Evolutionary conservation across 2,329 filamentous ascomycete species (phyloP).

Genomic region (Fusarium verticillioides): DNA sequence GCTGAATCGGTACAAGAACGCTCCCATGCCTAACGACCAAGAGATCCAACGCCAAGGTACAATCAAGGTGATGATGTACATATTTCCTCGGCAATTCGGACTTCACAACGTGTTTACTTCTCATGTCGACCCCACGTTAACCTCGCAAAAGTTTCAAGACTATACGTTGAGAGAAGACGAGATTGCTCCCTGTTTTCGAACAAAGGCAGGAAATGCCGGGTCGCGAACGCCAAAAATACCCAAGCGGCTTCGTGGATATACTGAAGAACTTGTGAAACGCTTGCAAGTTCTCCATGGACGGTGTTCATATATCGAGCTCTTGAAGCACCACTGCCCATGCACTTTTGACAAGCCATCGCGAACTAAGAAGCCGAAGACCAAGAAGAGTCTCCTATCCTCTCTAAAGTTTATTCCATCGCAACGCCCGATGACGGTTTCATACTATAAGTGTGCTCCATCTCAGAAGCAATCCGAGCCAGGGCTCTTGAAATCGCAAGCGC

Average conservation of each 20-base stretch:
- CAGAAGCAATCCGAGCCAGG: slow-evolving; percentile 17
- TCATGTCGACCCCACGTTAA: slow-evolving; percentile 70
- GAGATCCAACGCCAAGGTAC: slow-evolving; percentile 59
- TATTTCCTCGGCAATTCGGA: slow-evolving; percentile 91
- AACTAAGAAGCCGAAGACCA: slow-evolving; percentile 3
- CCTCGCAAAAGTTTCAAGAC: slow-evolving; percentile 80
- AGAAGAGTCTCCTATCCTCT: slow-evolving; percentile 4
- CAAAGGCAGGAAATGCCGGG: slow-evolving; percentile 19
- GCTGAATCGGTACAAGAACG: slow-evolving; percentile 73
- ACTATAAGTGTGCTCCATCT: slow-evolving; percentile 22
- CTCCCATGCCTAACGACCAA: not conserved
- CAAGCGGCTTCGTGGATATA: slow-evolving; percentile 74
- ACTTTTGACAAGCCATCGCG: slow-evolving; percentile 39
- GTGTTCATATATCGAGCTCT: slow-evolving; percentile 82
- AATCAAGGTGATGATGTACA: slow-evolving; percentile 84
- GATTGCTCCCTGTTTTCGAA: slow-evolving; percentile 59
- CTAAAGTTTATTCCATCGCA: slow-evolving; percentile 10
- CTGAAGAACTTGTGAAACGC: slow-evolving; percentile 69
- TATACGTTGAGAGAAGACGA: slow-evolving; percentile 89
- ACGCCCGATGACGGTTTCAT: not conserved
- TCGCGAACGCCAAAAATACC: slow-evolving; percentile 57
- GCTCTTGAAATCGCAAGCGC: slow-evolving; percentile 4
- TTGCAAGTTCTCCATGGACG: slow-evolving; percentile 76
- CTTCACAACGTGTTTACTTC: slow-evolving; percentile 94
- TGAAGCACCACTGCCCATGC: slow-evolving; percentile 83